Percentiles rank a stretch among this genome's conserved stretches.
Conservation (phyloP, 805 yeast species). For the Kregervanrija delftensis region DNA sequence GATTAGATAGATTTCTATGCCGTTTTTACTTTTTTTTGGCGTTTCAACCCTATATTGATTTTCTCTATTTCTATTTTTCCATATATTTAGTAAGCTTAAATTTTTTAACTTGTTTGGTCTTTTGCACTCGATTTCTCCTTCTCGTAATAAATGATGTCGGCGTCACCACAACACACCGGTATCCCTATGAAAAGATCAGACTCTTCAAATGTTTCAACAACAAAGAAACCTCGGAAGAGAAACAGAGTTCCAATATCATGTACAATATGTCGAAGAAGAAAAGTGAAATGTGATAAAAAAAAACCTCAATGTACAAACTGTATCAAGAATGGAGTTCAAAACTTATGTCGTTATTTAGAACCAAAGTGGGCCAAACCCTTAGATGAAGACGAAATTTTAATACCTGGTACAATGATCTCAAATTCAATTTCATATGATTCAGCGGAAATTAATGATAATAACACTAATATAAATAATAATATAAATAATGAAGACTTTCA, state of each 20-base stretch:
- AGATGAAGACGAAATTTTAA: constrained; percentile 25
- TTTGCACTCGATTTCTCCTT: too few relatives aligned
- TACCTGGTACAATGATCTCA: constrained; percentile 16
- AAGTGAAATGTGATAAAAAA: constrained; percentile 35
- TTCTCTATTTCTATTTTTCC: too few relatives aligned
- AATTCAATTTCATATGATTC: constrained; percentile 1
- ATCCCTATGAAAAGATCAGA: too few relatives aligned
- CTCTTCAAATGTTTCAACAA: not conserved
- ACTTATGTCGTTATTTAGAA: constrained; percentile 49
- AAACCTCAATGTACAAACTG: constrained; percentile 54
- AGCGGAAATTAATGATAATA: constrained; percentile 1
- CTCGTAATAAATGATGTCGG: too few relatives aligned
- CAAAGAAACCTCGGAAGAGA: constrained; percentile 26
- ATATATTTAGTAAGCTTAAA: too few relatives aligned
- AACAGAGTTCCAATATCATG: constrained; percentile 35
- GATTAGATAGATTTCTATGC: too few relatives aligned
- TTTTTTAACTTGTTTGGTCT: too few relatives aligned
- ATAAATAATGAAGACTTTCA: constrained; percentile 10
- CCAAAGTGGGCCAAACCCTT: constrained; percentile 53
- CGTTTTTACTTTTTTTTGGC: too few relatives aligned
- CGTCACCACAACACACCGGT: too few relatives aligned
- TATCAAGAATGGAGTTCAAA: constrained; percentile 50
- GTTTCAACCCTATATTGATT: too few relatives aligned
- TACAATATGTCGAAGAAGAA: constrained; percentile 32
- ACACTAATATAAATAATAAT: constrained; percentile 2